A percentile compares a stretch with the other conserved stretches of the same genome.
These are phyloP conservation scores for Cordyceps javanica DNA, from an alignment of 2,329 filamentous ascomycete genomes.

Conservation along the genomic window DNA sequence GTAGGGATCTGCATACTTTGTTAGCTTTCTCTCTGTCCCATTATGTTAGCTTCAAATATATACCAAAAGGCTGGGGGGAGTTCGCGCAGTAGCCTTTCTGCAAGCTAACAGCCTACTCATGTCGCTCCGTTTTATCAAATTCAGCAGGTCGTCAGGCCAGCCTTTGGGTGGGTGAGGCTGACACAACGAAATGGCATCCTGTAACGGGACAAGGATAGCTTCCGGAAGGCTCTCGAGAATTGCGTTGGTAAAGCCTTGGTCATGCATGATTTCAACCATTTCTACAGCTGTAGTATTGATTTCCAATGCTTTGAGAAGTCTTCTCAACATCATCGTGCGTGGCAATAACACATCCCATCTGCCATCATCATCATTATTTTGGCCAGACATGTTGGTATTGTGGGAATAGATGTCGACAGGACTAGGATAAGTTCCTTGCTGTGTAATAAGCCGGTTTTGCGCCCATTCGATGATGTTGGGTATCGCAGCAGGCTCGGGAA, in stretches of 20 bases:
- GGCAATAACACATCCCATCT: constrained; percentile 50
- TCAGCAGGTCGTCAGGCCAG: constrained; percentile 67
- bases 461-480: constrained; percentile 50
- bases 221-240: constrained; percentile 81
- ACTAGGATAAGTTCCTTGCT: constrained; percentile 34
- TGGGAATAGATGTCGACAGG: constrained; percentile 40
- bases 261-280: constrained; percentile 68
- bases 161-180: constrained; percentile 73
- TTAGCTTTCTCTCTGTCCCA: not conserved
- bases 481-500: constrained; percentile 27
- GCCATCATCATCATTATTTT: constrained; percentile 29
- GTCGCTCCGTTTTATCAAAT: constrained; percentile 75
- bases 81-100: constrained; percentile 22
- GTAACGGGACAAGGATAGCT: constrained; percentile 70
- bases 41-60: constrained; percentile 18
- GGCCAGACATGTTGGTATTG: constrained; percentile 28
- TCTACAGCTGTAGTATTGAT: constrained; percentile 47
- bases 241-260: constrained; percentile 53
- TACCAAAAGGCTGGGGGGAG: constrained; percentile 37
- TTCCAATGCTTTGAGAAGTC: constrained; percentile 56
- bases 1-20: constrained; percentile 43
- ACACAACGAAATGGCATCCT: constrained; percentile 78
- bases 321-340: constrained; percentile 63
- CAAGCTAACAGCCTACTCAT: constrained; percentile 60
- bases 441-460: constrained; percentile 37